These are phyloP conservation scores for Brassica nigra DNA, from an alignment of 345 rosid genomes.

Conservation along the genomic window DNA sequence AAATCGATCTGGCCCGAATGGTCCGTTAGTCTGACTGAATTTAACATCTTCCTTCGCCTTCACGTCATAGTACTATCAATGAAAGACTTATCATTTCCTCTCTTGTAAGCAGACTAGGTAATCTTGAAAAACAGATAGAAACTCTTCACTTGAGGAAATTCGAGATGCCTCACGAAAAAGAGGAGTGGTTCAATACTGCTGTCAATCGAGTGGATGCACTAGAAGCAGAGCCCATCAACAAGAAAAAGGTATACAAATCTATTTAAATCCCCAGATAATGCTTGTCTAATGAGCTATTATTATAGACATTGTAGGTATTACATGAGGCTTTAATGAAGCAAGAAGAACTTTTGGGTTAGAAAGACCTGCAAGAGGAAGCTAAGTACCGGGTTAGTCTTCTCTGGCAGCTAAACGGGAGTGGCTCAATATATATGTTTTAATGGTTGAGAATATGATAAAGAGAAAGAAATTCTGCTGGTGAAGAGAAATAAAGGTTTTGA, in stretches of 20 bases:
- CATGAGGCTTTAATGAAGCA: constrained; percentile 74
- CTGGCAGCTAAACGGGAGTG: background rate
- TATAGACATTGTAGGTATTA: constrained; percentile 50
- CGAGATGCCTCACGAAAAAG: constrained; percentile 83
- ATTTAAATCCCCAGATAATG: no score
- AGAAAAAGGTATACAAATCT: constrained; percentile 56
- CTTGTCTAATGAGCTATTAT: background rate
- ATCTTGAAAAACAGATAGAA: constrained; percentile 73
- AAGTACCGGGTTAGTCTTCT: constrained; percentile 52
- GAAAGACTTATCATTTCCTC: constrained; percentile 51
- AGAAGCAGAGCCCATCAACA: constrained; percentile 79
- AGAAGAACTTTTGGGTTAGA: constrained; percentile 82
- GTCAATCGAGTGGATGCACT: constrained; percentile 76
- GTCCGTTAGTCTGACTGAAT: no score
- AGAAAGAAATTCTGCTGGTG: constrained; percentile 36
- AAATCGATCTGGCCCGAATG: no score
- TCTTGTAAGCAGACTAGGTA: constrained; percentile 55
- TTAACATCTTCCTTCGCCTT: constrained; percentile 51
- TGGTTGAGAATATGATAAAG: constrained; percentile 23
- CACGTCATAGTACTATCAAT: constrained; percentile 40
- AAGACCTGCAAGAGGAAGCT: constrained; percentile 59
- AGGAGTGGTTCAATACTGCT: constrained; percentile 74
- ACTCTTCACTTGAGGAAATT: constrained; percentile 52
- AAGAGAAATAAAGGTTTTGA: constrained; percentile 2
- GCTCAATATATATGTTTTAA: background rate